phyloP scores from a whole-genome alignment of 1,284 basidiomycete genomes.

The Cutaneotrichosporon sp. region DNA sequence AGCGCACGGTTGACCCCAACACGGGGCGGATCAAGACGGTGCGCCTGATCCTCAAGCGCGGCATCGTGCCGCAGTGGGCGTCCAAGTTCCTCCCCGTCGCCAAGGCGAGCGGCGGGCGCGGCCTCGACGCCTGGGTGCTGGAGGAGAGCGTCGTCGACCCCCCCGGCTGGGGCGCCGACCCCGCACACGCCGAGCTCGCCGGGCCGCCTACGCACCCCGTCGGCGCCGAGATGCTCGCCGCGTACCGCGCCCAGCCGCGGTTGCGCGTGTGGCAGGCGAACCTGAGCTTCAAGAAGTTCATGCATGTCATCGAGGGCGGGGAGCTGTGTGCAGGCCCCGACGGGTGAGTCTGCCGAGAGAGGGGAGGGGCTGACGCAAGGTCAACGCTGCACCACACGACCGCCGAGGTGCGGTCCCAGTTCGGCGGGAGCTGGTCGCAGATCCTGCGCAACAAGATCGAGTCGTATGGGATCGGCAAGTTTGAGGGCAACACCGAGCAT shows the following conservation, averaged over 20 bases:
- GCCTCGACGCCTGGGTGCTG: slow-evolving; percentile 71
- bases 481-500: slow-evolving; percentile 49
- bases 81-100: slow-evolving; percentile 69
- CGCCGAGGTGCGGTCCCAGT: slow-evolving; percentile 49
- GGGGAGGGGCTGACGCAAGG: slow-evolving; percentile 15
- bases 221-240: background rate
- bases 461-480: slow-evolving; percentile 49
- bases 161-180: slow-evolving; percentile 34
- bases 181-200: background rate
- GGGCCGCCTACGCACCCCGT: background rate
- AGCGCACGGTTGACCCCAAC: slow-evolving; percentile 68
- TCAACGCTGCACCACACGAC: slow-evolving; percentile 50
- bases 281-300: slow-evolving; percentile 52
- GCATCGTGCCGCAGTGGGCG: slow-evolving; percentile 84
- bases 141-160: slow-evolving; percentile 80
- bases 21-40: slow-evolving; percentile 79
- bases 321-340: slow-evolving; percentile 44
- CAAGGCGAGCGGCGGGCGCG: slow-evolving; percentile 59
- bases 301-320: slow-evolving; percentile 52
- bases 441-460: slow-evolving; percentile 50
- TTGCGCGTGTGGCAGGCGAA: slow-evolving; percentile 48
- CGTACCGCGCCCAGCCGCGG: slow-evolving; percentile 35
- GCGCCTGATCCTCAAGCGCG: slow-evolving; percentile 87
- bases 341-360: slow-evolving; percentile 34
- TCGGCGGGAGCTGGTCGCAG: slow-evolving; percentile 48